Conservation (phyloP, 2,329 filamentous ascomycete genomes). For the Camillea tinctor region DNA sequence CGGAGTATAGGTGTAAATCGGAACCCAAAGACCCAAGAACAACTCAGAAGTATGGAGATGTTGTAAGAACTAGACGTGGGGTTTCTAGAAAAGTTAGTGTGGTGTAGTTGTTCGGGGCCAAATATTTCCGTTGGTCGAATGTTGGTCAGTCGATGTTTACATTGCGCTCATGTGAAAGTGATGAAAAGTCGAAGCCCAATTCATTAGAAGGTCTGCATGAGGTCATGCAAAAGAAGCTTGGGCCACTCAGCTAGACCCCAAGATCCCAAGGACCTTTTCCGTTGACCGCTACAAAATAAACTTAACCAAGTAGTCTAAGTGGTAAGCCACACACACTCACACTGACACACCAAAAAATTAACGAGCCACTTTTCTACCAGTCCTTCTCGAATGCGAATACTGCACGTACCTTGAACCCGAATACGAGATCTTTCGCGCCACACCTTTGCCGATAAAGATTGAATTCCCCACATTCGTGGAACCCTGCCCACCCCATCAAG, state of each 20-base stretch:
- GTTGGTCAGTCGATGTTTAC: slow-evolving; percentile 27
- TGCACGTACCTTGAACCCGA: slow-evolving; percentile 16
- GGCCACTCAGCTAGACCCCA: slow-evolving; percentile 1
- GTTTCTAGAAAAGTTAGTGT: too few species aligned
- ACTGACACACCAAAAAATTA: too few species aligned
- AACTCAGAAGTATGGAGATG: background rate
- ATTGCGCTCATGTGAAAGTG: background rate
- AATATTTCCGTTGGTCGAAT: slow-evolving; percentile 22
- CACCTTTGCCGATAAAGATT: background rate
- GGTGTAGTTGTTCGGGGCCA: slow-evolving; percentile 6
- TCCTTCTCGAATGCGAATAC: background rate
- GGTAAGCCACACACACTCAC: background rate
- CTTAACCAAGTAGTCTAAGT: background rate
- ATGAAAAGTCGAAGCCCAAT: background rate
- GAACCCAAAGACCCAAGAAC: too few species aligned
- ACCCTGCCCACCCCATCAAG: too few species aligned
- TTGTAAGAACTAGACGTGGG: too few species aligned
- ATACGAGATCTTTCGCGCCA: slow-evolving; percentile 9
- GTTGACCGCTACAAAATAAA: background rate
- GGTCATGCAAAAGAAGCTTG: slow-evolving; percentile 23
- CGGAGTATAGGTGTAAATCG: too few species aligned
- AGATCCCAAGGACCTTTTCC: background rate
- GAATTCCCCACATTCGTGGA: slow-evolving; percentile 11
- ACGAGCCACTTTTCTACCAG: background rate
- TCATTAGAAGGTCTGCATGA: slow-evolving; percentile 16